Evolutionary conservation across 495 filamentous ascomycete genomes (phyloP), one percentile per base, ranked within the genome.

Genomic region (Annulohypoxylon maeteangense): DNA sequence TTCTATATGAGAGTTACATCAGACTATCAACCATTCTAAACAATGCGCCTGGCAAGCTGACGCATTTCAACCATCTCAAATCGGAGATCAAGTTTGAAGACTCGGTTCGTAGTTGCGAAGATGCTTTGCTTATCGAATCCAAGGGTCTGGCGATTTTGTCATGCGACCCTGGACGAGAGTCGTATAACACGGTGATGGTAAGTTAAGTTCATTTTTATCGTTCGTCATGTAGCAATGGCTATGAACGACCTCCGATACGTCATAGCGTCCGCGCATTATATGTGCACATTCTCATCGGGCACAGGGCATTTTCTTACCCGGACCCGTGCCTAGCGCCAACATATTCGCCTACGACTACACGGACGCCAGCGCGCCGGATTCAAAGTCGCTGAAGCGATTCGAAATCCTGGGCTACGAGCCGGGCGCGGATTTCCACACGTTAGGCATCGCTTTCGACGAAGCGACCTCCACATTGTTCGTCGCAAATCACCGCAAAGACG

Each of bases 171-270:
- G 81, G 81, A 12, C 70, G 84, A 10, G 84, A 85, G 66, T 70
- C 50, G 14, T 85, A 78, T 78, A 85, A 86, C 70, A 83, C 84
- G 4, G 83, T 85, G 14, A 84, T 86, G 81, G 81, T 82, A 59
- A 78, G 73, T 68, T n/a, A n/a, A n/a, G n/a, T n/a, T 32, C 25
- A 59, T 32, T 38, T n/a, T 10, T 7, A 23, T 11, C 45, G 11
- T 51, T n/a, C 14, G 23, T 51, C 25, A n/a, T 16, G 25, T 20
- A 25, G 3, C 45, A 0, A 48, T 23, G 22, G 5, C 20, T 50
- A 25, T 36, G 20, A n/a, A 25, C 16, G 14, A 4, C 18, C n/a
- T n/a, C n/a, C n/a, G n/a, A n/a, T n/a, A n/a, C n/a, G n/a, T n/a
- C n/a, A n/a, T n/a, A n/a, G n/a, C n/a, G n/a, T n/a, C n/a, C n/a